phyloP scores from a whole-genome alignment of 306 rosid genomes.

The Sicyos baderoa region DNA sequence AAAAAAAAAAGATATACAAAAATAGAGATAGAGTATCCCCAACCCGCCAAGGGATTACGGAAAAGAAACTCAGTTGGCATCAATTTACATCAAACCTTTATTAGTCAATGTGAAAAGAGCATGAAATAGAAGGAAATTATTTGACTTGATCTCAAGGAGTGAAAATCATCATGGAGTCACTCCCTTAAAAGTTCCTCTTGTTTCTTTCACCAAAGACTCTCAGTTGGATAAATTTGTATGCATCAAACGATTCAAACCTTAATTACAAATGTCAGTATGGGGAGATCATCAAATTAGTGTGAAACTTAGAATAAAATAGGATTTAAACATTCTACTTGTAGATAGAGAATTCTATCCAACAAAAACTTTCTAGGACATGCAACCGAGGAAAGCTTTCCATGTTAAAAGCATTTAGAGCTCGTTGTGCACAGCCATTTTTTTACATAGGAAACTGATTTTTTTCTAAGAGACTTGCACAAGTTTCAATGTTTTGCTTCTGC shows the following conservation, averaged over 20 bases:
- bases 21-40: not conserved
- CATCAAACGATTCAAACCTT: not conserved
- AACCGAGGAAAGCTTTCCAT: not conserved
- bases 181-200: not conserved
- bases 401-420: not conserved
- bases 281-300: not conserved
- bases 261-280: not conserved
- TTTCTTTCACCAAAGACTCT: not conserved
- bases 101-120: not conserved
- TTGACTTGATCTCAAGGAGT: not conserved
- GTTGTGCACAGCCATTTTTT: not conserved
- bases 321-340: not conserved
- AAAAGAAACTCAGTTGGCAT: not conserved
- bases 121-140: not conserved
- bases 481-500: not conserved
- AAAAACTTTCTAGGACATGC: not conserved
- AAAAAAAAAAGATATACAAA: not conserved
- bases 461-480: not conserved
- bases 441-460: not conserved
- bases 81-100: too few relatives aligned
- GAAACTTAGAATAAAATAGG: not conserved
- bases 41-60: not conserved
- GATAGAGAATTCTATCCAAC: not conserved
- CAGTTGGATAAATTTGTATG: not conserved
- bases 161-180: not conserved